Conservation (phyloP, 352 stramenopile genomes). For the Phytophthora tentaculata region DNA sequence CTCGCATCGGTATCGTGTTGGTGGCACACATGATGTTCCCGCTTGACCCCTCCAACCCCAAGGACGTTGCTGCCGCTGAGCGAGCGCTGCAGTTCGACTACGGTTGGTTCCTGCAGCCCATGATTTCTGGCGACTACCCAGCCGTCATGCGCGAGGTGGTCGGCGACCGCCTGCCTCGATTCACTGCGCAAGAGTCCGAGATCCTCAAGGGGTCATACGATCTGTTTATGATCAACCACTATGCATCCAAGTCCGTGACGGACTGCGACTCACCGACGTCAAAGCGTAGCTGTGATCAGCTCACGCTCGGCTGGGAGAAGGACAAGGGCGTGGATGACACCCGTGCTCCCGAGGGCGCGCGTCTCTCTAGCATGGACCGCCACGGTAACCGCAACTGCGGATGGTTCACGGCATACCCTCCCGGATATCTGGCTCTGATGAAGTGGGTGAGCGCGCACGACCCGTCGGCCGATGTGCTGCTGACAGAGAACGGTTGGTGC, state of each 20-base stretch:
- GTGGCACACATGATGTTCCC: slow-evolving; percentile 4
- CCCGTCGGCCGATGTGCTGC: not conserved
- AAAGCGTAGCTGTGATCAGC: slow-evolving; percentile 1
- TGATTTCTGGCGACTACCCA: not conserved
- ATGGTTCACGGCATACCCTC: slow-evolving; percentile 1
- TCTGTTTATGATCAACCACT: slow-evolving; percentile 1
- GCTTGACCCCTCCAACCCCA: slow-evolving; percentile 1
- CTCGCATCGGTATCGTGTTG: slow-evolving; percentile 4
- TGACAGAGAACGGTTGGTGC: slow-evolving; percentile 3
- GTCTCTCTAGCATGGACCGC: not conserved
- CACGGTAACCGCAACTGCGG: slow-evolving; percentile 2
- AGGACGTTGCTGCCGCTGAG: slow-evolving; percentile 4
- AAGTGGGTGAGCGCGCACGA: not conserved
- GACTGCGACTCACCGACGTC: slow-evolving; percentile 2
- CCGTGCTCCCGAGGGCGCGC: not conserved
- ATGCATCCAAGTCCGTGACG: slow-evolving; percentile 1
- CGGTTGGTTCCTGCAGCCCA: slow-evolving; percentile 5
- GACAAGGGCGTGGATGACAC: slow-evolving; percentile 1
- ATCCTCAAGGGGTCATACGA: slow-evolving; percentile 2
- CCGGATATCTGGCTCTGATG: not conserved
- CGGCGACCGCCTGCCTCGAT: not conserved
- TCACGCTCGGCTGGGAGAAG: slow-evolving; percentile 4
- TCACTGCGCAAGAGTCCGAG: not conserved
- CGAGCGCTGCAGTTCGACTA: slow-evolving; percentile 3
- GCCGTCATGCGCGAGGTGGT: slow-evolving; percentile 2